Percentiles rank a stretch among this genome's conserved stretches.
Conservation (phyloP, 495 filamentous ascomycete genomes). For the Halenospora varia region DNA sequence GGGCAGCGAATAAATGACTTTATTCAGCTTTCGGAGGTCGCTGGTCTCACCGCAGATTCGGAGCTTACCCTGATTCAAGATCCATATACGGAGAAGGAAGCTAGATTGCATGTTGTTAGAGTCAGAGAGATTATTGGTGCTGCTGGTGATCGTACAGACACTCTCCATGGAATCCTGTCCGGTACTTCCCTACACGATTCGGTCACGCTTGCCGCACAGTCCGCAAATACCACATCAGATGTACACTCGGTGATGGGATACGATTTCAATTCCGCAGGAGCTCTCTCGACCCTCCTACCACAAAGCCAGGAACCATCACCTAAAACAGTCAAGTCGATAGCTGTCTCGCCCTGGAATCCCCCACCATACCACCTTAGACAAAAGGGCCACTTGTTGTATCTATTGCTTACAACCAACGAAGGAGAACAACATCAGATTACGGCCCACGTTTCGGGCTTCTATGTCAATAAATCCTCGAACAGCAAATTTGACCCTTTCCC, state of each 20-base stretch:
- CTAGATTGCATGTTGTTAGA: constrained; percentile 86
- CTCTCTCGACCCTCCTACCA: constrained; percentile 68
- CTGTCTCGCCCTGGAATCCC: constrained; percentile 93
- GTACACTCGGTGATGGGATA: constrained; percentile 60
- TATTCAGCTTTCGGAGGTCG: constrained; percentile 85
- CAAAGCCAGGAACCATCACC: constrained; percentile 58
- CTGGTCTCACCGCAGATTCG: constrained; percentile 68
- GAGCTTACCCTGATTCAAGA: constrained; percentile 85
- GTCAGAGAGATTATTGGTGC: constrained; percentile 91
- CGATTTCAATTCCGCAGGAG: constrained; percentile 65
- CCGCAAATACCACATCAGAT: constrained; percentile 38
- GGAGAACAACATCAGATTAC: constrained; percentile 93
- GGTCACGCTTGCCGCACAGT: constrained; percentile 47
- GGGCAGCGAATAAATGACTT: constrained; percentile 90
- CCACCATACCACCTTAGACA: constrained; percentile 86
- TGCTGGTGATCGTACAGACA: constrained; percentile 81
- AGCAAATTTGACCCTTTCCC: constrained; percentile 89
- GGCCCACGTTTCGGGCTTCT: constrained; percentile 90
- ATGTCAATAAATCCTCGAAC: constrained; percentile 88
- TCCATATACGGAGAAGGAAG: constrained; percentile 98
- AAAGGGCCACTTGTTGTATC: constrained; percentile 89
- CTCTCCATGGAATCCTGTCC: constrained; percentile 81
- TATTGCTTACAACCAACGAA: constrained; percentile 83
- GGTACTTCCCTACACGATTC: constrained; percentile 84
- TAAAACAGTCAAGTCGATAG: constrained; percentile 85